These are phyloP conservation scores for Malassezia brasiliensis DNA, from an alignment of 1,284 basidiomycete species.

Conservation along the genomic window DNA sequence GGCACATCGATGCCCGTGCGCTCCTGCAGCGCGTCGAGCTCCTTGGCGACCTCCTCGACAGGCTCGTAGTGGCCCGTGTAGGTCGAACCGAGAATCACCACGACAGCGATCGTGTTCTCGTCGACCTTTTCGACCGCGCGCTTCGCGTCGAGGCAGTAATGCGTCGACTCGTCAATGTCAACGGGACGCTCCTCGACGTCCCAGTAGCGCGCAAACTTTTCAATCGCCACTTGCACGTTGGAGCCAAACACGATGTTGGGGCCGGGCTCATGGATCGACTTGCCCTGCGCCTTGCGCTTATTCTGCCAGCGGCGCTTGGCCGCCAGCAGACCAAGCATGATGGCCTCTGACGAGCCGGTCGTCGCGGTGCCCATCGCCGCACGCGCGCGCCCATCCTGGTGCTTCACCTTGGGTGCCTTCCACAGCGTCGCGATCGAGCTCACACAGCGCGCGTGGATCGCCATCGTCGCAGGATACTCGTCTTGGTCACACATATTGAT, in stretches of 20 bases:
- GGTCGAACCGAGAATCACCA: slow-evolving; percentile 60
- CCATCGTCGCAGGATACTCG: slow-evolving; percentile 62
- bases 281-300: slow-evolving; percentile 68
- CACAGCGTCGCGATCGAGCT: slow-evolving; percentile 85
- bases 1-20: slow-evolving; percentile 58
- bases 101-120: slow-evolving; percentile 60
- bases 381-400: slow-evolving; percentile 25
- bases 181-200: slow-evolving; percentile 60
- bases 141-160: slow-evolving; percentile 70
- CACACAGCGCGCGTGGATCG: slow-evolving; percentile 52
- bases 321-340: slow-evolving; percentile 83
- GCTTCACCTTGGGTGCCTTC: slow-evolving; percentile 56
- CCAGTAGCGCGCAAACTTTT: slow-evolving; percentile 69
- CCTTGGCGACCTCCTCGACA: slow-evolving; percentile 72
- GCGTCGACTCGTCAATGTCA: slow-evolving; percentile 28
- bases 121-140: slow-evolving; percentile 77
- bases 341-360: slow-evolving; percentile 78
- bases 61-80: slow-evolving; percentile 91
- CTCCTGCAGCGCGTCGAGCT: slow-evolving; percentile 76
- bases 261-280: slow-evolving; percentile 46
- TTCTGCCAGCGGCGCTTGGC: slow-evolving; percentile 93
- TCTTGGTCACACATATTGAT: slow-evolving; percentile 71
- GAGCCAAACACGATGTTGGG: slow-evolving; percentile 69
- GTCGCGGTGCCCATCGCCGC: slow-evolving; percentile 61
- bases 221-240: slow-evolving; percentile 59